Conservation (phyloP, 2,329 filamentous ascomycete species). For the Hypoxylon sp. region DNA sequence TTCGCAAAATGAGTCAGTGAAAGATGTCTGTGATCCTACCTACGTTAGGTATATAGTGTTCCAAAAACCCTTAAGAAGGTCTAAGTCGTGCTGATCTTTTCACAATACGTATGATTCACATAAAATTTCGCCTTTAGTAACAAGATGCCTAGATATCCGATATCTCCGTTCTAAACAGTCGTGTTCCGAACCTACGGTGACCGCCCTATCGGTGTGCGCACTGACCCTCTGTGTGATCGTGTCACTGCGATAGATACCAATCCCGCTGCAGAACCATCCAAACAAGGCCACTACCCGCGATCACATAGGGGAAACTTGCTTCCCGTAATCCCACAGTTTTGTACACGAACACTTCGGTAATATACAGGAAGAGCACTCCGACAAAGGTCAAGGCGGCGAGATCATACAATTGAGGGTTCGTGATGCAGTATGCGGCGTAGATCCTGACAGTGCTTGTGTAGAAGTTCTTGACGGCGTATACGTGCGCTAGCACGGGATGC, state of each 20-base stretch:
- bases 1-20: slow-evolving; percentile 16
- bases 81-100: slow-evolving; percentile 16
- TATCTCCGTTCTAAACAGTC: slow-evolving; percentile 28
- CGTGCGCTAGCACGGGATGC: slow-evolving; percentile 52
- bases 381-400: slow-evolving; percentile 53
- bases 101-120: slow-evolving; percentile 13
- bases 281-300: slow-evolving; percentile 40
- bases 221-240: slow-evolving; percentile 3
- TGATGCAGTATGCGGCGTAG: slow-evolving; percentile 56
- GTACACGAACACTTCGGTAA: slow-evolving; percentile 50
- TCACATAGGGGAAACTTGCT: slow-evolving; percentile 45
- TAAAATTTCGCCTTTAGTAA: slow-evolving; percentile 10
- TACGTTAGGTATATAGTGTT: neutral
- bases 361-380: slow-evolving; percentile 54
- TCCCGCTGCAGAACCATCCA: slow-evolving; percentile 50
- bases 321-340: slow-evolving; percentile 49
- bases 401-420: slow-evolving; percentile 54
- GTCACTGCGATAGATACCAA: slow-evolving; percentile 44
- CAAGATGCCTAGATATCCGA: slow-evolving; percentile 10
- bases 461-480: slow-evolving; percentile 57
- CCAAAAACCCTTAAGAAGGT: neutral
- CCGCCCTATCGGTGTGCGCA: neutral
- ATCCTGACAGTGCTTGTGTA: slow-evolving; percentile 56
- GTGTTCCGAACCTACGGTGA: slow-evolving; percentile 7
- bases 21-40: slow-evolving; percentile 1